Base-by-base conservation (phyloP, 331 rosid species). In the Quercus phellos region DNA sequence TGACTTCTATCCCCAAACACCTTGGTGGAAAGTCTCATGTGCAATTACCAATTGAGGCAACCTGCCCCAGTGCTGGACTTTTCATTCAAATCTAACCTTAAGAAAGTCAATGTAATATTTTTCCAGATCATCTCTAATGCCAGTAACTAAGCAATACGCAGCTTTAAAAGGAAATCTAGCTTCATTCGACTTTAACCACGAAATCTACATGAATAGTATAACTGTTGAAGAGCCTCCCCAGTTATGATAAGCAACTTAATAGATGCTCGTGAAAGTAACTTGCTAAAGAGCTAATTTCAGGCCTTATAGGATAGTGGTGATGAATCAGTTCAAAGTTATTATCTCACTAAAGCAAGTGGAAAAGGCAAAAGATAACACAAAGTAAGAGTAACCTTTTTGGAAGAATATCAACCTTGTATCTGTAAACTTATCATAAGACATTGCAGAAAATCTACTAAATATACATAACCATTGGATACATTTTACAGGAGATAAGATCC, bases 381-480 rank as follows among this genome's bases (percentile, higher is more conserved):
- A 58, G 66, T 22, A n/a, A 27, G 38, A 32, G 13, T 17, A 32
- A 30, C 50, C n/a, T 64, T 46, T 66, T 32, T 6, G 19, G 21
- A 64, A 63, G 10, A 14, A 63, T 22, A 30, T 63, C 24, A 6
- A 30, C 42, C 10, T 16, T 72, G 22, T 4, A 67, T 13, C 51
- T 59, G 29, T 16, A 4, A n/a, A 70, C 68, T 46, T 46, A 12
- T 46, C 16, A 53, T 18, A 68, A 70, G 34, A 67, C 13, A 17
- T 46, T 34, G 6, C 66, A 42, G 71, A 21, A 67, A 68, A 73
- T 35, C 46, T 34, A 70, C 71, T 46, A n/a, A 43, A 74, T 81
- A 68, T 85, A 78, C 80, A 76, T 42, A 13, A 73, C 43, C 16
- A 76, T 51, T 54, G 34, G 42, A 16, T 71, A 51, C 67, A 74